phyloP scores from a whole-genome alignment of 2,329 filamentous ascomycete species.

The Penicillium sp. region DNA sequence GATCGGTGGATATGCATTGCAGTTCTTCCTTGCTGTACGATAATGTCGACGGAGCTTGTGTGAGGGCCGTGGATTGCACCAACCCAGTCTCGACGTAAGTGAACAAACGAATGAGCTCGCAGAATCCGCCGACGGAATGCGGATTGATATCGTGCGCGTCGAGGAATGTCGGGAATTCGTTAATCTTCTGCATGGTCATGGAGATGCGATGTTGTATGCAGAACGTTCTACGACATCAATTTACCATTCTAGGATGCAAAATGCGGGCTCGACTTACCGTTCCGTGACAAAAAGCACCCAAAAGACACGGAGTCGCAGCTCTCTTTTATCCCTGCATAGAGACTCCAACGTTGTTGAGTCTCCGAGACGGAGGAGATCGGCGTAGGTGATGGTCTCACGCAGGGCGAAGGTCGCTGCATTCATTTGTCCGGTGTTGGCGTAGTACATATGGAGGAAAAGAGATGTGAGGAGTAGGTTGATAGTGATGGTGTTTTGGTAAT shows the following conservation, averaged over 20 bases:
- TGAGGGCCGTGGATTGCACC: constrained; percentile 2
- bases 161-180: constrained; percentile 5
- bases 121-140: constrained; percentile 4
- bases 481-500: neutral
- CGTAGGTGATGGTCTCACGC: constrained; percentile 14
- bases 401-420: constrained; percentile 16
- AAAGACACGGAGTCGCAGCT: constrained; percentile 9
- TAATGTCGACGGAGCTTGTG: neutral
- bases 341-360: neutral
- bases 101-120: constrained; percentile 5
- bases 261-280: neutral
- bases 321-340: constrained; percentile 1
- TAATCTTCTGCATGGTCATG: constrained; percentile 11
- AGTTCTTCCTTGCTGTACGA: constrained; percentile 3
- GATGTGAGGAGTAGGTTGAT: constrained; percentile 13
- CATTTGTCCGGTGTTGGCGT: constrained; percentile 17
- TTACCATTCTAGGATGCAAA: neutral
- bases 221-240: constrained; percentile 7
- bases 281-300: constrained; percentile 13
- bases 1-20: constrained; percentile 1
- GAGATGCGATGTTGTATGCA: constrained; percentile 11
- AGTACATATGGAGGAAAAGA: constrained; percentile 18
- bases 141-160: constrained; percentile 8
- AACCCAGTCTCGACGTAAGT: constrained; percentile 3
- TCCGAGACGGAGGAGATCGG: constrained; percentile 10